Base-by-base conservation (phyloP, 352 stramenopile genomes). In the Globisporangium rhizosaccharum region DNA sequence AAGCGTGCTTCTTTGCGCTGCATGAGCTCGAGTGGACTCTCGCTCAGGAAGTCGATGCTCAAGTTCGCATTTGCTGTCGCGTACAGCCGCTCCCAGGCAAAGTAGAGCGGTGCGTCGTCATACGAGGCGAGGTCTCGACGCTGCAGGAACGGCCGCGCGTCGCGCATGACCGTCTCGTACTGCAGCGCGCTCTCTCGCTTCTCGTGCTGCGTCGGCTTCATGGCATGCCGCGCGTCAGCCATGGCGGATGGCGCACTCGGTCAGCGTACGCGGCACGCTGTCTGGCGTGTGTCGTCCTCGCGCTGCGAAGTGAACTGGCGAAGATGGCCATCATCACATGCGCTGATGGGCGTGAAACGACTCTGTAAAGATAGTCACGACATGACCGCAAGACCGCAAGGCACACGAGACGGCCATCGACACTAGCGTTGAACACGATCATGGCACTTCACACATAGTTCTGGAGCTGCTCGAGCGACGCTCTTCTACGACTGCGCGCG, bases 51-150 rank as follows among this genome's bases (percentile, higher is more conserved):
- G 46, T 85, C 70, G 2, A 73, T 67, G 49, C 70, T 83, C 6
- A 81, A 51, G 20, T 77, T 82, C 20, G 66, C 57, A 36, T 83
- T 82, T 0, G 68, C 68, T 5, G 73, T 56, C 18, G 73, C 60
- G 18, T 83, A 85, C 28, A 85, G 55, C 14, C 75, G 64, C 17
- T 83, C 58, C 75, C 75, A 85, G 1, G 75, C 75, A 30, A 83
- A 85, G 53, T 83, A 85, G 18, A 85, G 56, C 18, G 75, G 75
- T 10, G 71, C 55, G 17, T 85, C 75, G 7, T 85, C 73, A 17
- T 83, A 61, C 7, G 75, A 85, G 10, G 55, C 66, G 26, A 85
- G 28, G 25, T 83, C 75, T 1, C 74, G 72, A 20, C 67, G 72
- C 8, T 67, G 67, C 17, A 83, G 51, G 12, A 72, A 75, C 28